These are phyloP conservation scores for Bigelowiella natans DNA, from an alignment of 78 protist genomes.

Conservation along the genomic window DNA sequence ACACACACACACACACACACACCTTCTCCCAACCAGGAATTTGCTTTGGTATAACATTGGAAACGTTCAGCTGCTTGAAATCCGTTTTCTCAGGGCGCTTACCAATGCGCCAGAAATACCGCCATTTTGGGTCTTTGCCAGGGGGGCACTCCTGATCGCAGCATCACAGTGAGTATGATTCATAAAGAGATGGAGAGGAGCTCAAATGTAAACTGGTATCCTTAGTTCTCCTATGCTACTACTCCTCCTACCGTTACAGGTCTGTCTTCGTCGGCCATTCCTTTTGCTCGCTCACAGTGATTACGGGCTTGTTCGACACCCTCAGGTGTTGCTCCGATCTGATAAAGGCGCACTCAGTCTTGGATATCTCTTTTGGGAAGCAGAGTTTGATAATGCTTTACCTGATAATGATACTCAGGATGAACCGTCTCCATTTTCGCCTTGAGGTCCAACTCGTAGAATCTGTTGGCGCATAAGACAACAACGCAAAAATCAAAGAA, in stretches of 20 bases:
- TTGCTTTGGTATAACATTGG: neutral
- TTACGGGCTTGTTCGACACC: neutral
- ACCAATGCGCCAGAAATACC: constrained; percentile 77
- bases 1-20: too few relatives aligned
- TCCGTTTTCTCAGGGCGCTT: constrained; percentile 16
- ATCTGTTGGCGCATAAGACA: too few relatives aligned
- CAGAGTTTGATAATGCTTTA: neutral
- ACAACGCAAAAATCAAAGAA: too few relatives aligned
- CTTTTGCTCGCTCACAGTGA: neutral
- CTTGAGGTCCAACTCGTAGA: neutral
- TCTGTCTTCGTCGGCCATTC: neutral
- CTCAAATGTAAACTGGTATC: too few relatives aligned
- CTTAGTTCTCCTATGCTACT: too few relatives aligned
- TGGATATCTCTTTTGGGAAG: neutral
- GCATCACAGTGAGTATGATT: too few relatives aligned
- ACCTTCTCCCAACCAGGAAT: neutral
- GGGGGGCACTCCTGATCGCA: too few relatives aligned
- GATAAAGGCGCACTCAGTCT: neutral
- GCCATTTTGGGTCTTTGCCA: constrained; percentile 67
- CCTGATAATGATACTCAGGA: neutral
- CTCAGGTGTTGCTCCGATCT: neutral
- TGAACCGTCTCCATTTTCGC: neutral
- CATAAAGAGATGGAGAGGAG: too few relatives aligned
- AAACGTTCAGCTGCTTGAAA: neutral
- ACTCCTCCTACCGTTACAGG: neutral